phyloP scores from a whole-genome alignment of 2,329 filamentous ascomycete genomes.

The Trichoderma atroviride region DNA sequence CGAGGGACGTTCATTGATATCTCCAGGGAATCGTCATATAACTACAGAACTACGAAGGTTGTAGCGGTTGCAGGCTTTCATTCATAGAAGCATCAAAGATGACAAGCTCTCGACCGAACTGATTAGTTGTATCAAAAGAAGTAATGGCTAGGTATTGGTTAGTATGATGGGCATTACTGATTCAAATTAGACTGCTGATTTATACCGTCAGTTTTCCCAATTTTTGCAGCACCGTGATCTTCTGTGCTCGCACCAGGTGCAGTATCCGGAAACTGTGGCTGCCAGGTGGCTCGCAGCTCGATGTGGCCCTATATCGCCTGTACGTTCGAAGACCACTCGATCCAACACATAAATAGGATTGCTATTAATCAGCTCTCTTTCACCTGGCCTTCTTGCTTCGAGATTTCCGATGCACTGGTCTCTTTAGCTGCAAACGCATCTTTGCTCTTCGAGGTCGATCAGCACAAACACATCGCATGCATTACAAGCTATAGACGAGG shows the following conservation, averaged over 20 bases:
- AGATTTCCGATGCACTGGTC: not conserved
- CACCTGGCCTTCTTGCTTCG: not conserved
- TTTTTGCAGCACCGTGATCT: not conserved
- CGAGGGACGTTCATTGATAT: not conserved
- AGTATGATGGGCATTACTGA: not conserved
- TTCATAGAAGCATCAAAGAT: not conserved
- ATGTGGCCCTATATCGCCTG: conserved; percentile 24
- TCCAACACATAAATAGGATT: not conserved
- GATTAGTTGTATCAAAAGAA: not conserved
- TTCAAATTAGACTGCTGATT: not conserved
- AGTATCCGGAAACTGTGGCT: conserved; percentile 29
- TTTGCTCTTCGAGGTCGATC: not conserved
- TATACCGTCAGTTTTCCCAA: not conserved
- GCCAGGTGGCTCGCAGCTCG: conserved; percentile 30
- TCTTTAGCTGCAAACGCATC: not conserved
- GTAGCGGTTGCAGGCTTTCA: not conserved
- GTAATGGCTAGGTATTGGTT: not conserved
- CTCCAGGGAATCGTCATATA: not conserved
- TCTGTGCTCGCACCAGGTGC: conserved; percentile 24
- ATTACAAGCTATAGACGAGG: not conserved
- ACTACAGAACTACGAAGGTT: not conserved
- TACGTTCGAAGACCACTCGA: not conserved
- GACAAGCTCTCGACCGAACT: not conserved
- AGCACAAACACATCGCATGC: not conserved
- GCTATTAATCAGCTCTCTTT: not conserved